Base-by-base conservation (phyloP, 208 protist genomes). In the Tritrichomonas foetus region DNA sequence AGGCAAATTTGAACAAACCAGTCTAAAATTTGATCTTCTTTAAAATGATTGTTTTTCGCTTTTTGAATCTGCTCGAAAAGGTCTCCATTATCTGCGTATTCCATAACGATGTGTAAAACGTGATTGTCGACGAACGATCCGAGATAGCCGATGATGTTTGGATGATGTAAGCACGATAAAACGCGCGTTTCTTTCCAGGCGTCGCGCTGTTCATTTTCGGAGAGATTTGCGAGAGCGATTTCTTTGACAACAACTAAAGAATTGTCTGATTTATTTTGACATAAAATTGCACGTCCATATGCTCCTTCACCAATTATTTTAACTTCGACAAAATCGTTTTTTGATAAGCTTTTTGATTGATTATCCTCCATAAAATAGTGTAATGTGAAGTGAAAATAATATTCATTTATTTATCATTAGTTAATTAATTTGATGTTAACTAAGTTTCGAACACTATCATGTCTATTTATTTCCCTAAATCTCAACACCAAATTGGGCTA, bases 1-100 rank as follows among this genome's bases (percentile, higher is more conserved):
- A 96, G 61, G 44, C 84, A 95, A 9, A 97, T 93, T 93, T 97
- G 95, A 39, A 95, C 84, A 72, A 96, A 96, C 94, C 94, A 96
- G 1, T 96, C 30, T 53, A 95, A 53, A 39, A 96, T 95, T 16
- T 33, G 13, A 16, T 69, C 64, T n/a, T 69, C 64, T 69, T 16
- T 3, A 69, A 69, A 33, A 5, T 16, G 64, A n/a, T 69, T 69
- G n/a, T 30, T 30, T 8, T 69, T 69, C 13, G 22, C 11, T n/a
- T 69, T 69, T 33, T 33, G 27, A 30, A 69, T 69, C n/a, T 69
- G 11, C 27, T 69, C 27, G 25, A n/a, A 69, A n/a, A 69, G n/a
- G 27, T 69, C 64, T n/a, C 64, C 64, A 30, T 69, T 69, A 69
- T 69, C 64, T 8, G 64, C 64, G n/a, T 69, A 69, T 16, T 69